Base-by-base conservation (phyloP, 306 rosid genomes). In the Gastrolobium villosum region DNA sequence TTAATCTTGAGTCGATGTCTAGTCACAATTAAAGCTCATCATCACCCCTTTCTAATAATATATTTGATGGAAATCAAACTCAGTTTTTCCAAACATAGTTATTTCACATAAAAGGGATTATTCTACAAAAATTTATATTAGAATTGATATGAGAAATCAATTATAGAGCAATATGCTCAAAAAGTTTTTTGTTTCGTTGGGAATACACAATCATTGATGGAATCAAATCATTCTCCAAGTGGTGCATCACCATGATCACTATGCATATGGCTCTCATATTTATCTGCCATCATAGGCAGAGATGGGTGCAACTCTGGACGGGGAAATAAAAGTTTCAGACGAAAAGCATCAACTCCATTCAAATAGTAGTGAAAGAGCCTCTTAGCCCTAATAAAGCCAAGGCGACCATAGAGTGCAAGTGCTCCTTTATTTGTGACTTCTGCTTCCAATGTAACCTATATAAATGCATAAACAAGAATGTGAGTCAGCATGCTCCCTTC, bases 341-440 rank as follows among this genome's bases (percentile, higher is more conserved):
- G 98, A 80, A 95, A 95, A 81, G 98, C 99, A 86, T 95, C 99
- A 37, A 91, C 98, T 61, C 99, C 99, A 76, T 95, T 95, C 90
- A 95, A 85, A 87, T 95, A 95, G 88, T 95, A 95, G 68, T 86
- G 98, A 80, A 91, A 95, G 40, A 95, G 98, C 32, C 99, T 75
- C 64, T 95, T 93, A n/a, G 98, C 93, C 81, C 98, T 85, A 5
- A 93, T 83, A 75, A 95, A 95, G 71, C 99, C 99, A 56, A 95
- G 96, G 14, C 97, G 96, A n/a, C 98, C 96, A 11, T 95, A 95
- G 13, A 95, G 59, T 1, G 99, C 98, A 70, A 95, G 85, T 26
- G 99, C 98, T 88, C 99, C 99, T 85, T 86, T 90, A 81, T 95
- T 95, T 50, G 96, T 95, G 59, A 95, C 99, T 87, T 95, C 99